A percentile compares a stretch with the other conserved stretches of the same genome.
Evolutionary conservation across 495 filamentous ascomycete genomes (phyloP).

Genomic region (Daldinia concentrica): DNA sequence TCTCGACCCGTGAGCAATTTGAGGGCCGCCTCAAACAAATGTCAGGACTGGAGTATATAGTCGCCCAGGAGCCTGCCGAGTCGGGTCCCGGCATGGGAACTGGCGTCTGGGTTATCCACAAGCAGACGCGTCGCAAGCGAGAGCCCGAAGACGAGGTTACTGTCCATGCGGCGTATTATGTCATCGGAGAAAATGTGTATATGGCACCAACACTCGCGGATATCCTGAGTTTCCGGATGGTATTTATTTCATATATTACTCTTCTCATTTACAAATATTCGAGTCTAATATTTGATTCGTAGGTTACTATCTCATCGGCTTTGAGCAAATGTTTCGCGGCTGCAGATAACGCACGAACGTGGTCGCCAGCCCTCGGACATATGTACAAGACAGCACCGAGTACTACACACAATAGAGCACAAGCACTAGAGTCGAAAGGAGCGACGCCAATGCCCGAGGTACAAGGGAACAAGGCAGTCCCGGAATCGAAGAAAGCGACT

Average conservation of each 20-base stretch:
- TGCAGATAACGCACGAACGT: slow-evolving; percentile 68
- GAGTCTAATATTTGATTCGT: slow-evolving; percentile 15
- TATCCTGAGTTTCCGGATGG: slow-evolving; percentile 78
- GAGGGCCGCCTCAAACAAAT: slow-evolving; percentile 79
- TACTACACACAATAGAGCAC: slow-evolving; percentile 50
- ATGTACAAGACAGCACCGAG: slow-evolving; percentile 63
- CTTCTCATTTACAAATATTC: not conserved
- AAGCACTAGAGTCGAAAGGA: slow-evolving; percentile 58
- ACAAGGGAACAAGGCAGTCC: slow-evolving; percentile 31
- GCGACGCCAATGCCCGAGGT: slow-evolving; percentile 68
- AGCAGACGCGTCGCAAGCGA: slow-evolving; percentile 78
- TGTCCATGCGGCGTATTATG: slow-evolving; percentile 81
- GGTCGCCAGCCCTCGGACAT: slow-evolving; percentile 77
- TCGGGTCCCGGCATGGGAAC: slow-evolving; percentile 68
- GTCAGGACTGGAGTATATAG: slow-evolving; percentile 84
- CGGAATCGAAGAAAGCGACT: slow-evolving; percentile 47
- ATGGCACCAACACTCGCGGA: slow-evolving; percentile 86
- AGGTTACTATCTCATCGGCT: slow-evolving; percentile 67
- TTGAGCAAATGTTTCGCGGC: slow-evolving; percentile 71
- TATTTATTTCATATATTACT: slow-evolving; percentile 50
- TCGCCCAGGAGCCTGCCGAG: slow-evolving; percentile 78
- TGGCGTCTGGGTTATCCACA: slow-evolving; percentile 91
- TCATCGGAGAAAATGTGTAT: slow-evolving; percentile 86
- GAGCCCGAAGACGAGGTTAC: slow-evolving; percentile 70
- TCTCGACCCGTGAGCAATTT: slow-evolving; percentile 77